Base-by-base conservation (phyloP, 768 basidiomycete genomes). In the Rickenella mellea region DNA sequence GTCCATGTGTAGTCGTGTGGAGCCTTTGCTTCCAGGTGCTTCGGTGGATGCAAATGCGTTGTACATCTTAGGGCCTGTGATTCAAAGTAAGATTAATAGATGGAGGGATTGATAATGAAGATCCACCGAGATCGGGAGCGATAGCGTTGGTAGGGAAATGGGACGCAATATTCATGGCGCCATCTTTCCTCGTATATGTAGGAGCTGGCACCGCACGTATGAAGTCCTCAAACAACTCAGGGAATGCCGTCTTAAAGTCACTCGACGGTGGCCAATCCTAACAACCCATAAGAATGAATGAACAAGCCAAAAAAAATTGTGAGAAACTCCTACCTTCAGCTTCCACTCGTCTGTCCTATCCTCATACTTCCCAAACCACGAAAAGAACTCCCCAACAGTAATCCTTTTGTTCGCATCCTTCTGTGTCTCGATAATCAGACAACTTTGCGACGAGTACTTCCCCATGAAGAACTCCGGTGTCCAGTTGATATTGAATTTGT, bases 251-350 rank as follows among this genome's bases (percentile, higher is more conserved):
- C 54, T 80, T 80, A 65, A 98, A 94, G 48, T 94, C 91, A 2
- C 76, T 72, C 7, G 83, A 80, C 0, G 87, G 76, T 3, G 93
- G 93, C 92, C 93, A 98, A 62, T 98, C 93, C 82, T 92, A 49
- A n/a, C 11, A 36, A 22, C 33, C 33, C 19, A 36, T 10, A 17
- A 17, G 33, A 36, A 15, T 3, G 15, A 36, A 36, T n/a, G n/a
- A n/a, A n/a, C n/a, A n/a, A 25, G 14, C 27, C 12, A 37, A 25
- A 42, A 31, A 35, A 48, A 20, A 29, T 19, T 17, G 22, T 39
- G 22, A 22, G 30, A 15, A 20, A 35, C 6, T 27, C 58, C 35
- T 50, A 79, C 85, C 75, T 89, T 90, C 47, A 92, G 60, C 61
- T 90, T 91, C 77, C 78, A 70, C 42, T 73, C 80, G 24, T 73